phyloP scores from a whole-genome alignment of 805 yeast species.

The Saturnispora quitensis region DNA sequence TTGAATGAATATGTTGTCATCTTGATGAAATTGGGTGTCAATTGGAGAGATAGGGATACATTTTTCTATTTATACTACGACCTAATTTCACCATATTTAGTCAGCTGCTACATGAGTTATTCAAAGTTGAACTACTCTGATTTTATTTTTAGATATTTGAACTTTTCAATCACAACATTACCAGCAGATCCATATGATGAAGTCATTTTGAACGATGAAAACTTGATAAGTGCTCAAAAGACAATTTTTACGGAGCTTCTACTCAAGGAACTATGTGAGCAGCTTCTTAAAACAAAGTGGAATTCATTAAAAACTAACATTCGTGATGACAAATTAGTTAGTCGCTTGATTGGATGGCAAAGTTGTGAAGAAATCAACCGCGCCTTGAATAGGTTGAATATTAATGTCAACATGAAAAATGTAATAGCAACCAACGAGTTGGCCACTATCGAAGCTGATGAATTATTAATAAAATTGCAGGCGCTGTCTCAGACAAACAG shows the following conservation, averaged over 20 bases:
- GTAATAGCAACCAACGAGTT: neutral
- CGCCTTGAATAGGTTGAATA: neutral
- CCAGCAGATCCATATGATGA: neutral
- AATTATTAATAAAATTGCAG: neutral
- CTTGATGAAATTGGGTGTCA: constrained; percentile 6
- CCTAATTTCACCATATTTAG: neutral
- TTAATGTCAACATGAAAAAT: neutral
- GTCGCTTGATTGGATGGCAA: neutral
- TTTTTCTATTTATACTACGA: neutral
- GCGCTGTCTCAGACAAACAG: neutral
- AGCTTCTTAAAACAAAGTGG: neutral
- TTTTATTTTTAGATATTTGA: neutral
- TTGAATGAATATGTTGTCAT: constrained; percentile 15
- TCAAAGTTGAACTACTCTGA: neutral
- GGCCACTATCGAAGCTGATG: neutral
- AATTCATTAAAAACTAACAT: neutral
- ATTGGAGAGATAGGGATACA: neutral
- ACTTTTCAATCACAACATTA: neutral
- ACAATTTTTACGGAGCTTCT: neutral
- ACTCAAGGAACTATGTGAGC: neutral
- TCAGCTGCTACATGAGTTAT: neutral
- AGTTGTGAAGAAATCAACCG: neutral
- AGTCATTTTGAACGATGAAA: neutral
- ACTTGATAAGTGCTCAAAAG: constrained; percentile 1
- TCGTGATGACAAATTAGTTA: neutral